Base-by-base conservation (phyloP, 306 rosid genomes). In the Geum urbanum region DNA sequence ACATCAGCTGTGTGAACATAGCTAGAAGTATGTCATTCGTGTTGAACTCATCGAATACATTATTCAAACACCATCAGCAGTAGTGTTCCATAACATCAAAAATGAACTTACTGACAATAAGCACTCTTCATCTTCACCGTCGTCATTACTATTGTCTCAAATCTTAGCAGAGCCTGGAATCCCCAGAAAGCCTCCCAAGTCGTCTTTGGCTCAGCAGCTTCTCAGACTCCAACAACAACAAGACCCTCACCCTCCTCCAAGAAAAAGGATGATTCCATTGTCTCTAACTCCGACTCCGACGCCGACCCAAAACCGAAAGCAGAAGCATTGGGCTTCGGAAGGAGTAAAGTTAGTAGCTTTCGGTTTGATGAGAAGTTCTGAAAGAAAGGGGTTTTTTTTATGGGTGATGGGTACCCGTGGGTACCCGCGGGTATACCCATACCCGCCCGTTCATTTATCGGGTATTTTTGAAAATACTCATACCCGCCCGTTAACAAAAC, bases 111-210 rank as follows among this genome's bases (percentile, higher is more conserved):
- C 97, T 0, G 89, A n/a, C n/a, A n/a, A n/a, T n/a, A n/a, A n/a
- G n/a, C 77, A 67, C 81, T 32, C 37, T 32, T 32, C 65, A 18
- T 43, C 84, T 39, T 64, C 63, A 1, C 18, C 57, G 1, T 55
- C 60, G 19, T 35, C 81, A 63, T 80, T 85, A 6, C 41, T 52
- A 1, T 19, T 81, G 72, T 73, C 74, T 37, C 84, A 50, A 51
- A 32, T 35, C 13, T 70, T 59, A 75, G 50, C 63, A 73, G 50
- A 70, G 1, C 35, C 70, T 74, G 49, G 75, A 49, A 72, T 78
- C 84, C 70, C 70, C 9, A 80, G 97, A 71, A 85, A 74, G 74
- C 98, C 96, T 64, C 97, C 97, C 1, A 94, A 90, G 76, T 82
- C 97, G 41, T 82, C 96, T 67, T 81, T 90, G 55, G 73, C 95